Evolutionary conservation across 495 filamentous ascomycete genomes (phyloP), one percentile per base, ranked within the genome.

Genomic region (Thozetella sp.): DNA sequence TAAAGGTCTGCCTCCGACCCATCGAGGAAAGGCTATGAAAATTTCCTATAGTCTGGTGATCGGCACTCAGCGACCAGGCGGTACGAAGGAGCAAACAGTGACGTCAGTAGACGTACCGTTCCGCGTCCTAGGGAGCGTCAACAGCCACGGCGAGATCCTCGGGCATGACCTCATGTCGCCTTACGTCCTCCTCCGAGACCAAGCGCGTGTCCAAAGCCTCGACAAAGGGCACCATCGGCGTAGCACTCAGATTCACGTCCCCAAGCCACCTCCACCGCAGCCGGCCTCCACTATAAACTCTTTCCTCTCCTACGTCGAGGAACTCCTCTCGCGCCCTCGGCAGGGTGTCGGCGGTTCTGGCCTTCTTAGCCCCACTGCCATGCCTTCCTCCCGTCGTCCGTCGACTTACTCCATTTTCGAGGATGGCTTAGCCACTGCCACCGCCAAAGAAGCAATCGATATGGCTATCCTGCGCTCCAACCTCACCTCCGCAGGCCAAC

Each of bases 41-140:
- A 91, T 98, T 27, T 85, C 85, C 1, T 99, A 99, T 79, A 91
- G 90, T 71, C 74, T 99, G 15, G 86, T 96, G 24, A 92, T 99
- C 63, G 95, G 94, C 27, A 97, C 93, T 3, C 95, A 98, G 69
- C 76, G 94, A 52, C 87, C 94, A 2, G 92, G 91, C 20, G 87
- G 86, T 17, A 78, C 82, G 12, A 87, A 84, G 58, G 90, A 93
- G 60, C 86, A 92, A 63, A 92, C 94, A 66, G 88, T 97, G 54
- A 91, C 89, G 66, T 90, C 91, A n/a, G 90, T 97, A 25, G 93
- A 96, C 57, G 81, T 97, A 25, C 95, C 96, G 2, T 98, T 99
- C 69, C 88, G 93, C n/a, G 91, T 99, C 2, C 87, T 97, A 25
- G 92, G 93, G 30, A 90, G 92, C 59, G 92, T 97, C 30, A 95